Conservation (phyloP, 2,329 filamentous ascomycete species). For the Pseudogymnoascus verrucosus region DNA sequence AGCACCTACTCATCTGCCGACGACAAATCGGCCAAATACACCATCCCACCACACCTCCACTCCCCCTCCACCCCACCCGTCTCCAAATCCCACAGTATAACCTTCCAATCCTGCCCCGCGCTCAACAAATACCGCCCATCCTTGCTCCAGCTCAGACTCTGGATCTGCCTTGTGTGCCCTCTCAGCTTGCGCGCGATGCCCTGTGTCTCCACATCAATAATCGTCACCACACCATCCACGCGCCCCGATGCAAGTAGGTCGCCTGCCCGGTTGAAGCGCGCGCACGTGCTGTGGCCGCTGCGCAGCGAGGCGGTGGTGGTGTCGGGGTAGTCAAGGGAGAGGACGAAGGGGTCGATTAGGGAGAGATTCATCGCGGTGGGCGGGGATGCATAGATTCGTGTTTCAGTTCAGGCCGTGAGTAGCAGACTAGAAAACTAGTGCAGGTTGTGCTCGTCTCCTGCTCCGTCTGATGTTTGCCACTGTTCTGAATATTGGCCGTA, state of each 20-base stretch:
- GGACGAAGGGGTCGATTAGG: constrained; percentile 62
- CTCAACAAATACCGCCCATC: constrained; percentile 87
- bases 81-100: constrained; percentile 85
- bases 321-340: constrained; percentile 78
- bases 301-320: constrained; percentile 82
- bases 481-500: background rate
- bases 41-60: constrained; percentile 80
- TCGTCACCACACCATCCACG: constrained; percentile 86
- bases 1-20: constrained; percentile 73
- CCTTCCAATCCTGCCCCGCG: constrained; percentile 84
- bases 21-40: constrained; percentile 93
- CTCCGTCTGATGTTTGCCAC: background rate
- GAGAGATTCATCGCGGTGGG: constrained; percentile 56
- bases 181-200: constrained; percentile 89
- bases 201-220: constrained; percentile 97
- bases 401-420: constrained; percentile 1
- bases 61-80: constrained; percentile 58
- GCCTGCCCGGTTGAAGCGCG: constrained; percentile 87
- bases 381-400: constrained; percentile 13
- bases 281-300: constrained; percentile 55
- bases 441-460: background rate
- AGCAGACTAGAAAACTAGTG: background rate
- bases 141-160: constrained; percentile 89
- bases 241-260: constrained; percentile 92
- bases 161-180: constrained; percentile 88